Conservation (phyloP, 225 moss, liverwort and hornwort species). For the Asterella californica region DNA sequence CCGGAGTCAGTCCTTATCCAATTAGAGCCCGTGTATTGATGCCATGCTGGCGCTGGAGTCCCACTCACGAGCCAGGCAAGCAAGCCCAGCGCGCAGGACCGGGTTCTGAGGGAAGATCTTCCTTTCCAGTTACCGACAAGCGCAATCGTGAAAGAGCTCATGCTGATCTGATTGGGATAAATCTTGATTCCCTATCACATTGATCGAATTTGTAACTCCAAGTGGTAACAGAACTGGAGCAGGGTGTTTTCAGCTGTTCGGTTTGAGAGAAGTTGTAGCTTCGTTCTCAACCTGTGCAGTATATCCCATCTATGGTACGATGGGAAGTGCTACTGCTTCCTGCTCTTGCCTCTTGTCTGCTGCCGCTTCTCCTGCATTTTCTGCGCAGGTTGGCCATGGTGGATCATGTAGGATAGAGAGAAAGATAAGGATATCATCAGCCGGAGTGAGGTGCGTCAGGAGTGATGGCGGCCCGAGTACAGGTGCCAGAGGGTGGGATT, state of each 20-base stretch:
- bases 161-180: background rate
- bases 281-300: background rate
- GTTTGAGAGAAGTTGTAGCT: background rate
- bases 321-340: slow-evolving; percentile 8
- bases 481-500: background rate
- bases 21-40: background rate
- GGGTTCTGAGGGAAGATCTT: background rate
- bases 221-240: background rate
- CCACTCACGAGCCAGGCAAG: background rate
- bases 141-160: background rate
- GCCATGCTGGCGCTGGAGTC: slow-evolving; percentile 5
- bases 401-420: background rate
- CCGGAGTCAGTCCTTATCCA: background rate
- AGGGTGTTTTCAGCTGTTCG: background rate
- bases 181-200: background rate
- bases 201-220: background rate
- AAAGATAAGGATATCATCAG: background rate
- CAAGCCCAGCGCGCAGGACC: too few relatives aligned
- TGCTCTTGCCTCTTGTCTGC: background rate
- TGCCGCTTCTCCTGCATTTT: background rate
- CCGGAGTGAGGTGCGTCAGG: background rate
- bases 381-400: background rate
- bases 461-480: background rate
- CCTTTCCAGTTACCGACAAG: background rate
- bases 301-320: background rate